Conservation (phyloP, 345 rosid genomes). For the Corchorus capsularis region DNA sequence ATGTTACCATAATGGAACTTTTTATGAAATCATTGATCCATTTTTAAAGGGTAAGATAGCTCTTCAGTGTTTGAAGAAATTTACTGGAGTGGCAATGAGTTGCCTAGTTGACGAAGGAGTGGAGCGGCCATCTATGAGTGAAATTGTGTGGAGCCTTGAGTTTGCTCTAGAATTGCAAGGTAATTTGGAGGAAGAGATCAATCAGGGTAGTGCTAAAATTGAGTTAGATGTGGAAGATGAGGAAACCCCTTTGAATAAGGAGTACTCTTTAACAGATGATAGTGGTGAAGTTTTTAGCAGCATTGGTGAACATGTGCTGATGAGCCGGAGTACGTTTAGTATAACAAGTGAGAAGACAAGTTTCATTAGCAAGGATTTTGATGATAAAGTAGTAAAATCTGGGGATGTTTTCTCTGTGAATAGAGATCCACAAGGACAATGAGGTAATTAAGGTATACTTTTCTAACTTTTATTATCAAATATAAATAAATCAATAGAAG, state of each 20-base stretch:
- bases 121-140: constrained; percentile 36
- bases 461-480: too few relatives aligned
- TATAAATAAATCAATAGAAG: too few relatives aligned
- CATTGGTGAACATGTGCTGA: constrained; percentile 4
- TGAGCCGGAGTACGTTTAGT: constrained; percentile 1
- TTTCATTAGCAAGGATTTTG: background rate
- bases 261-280: background rate
- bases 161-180: constrained; percentile 32
- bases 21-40: constrained; percentile 35
- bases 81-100: constrained; percentile 34
- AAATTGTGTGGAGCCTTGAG: constrained; percentile 41
- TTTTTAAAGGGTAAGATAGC: constrained; percentile 29
- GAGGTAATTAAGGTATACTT: too few relatives aligned
- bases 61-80: constrained; percentile 30
- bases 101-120: constrained; percentile 36
- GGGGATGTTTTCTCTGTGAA: constrained; percentile 1
- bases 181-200: background rate
- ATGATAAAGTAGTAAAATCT: background rate
- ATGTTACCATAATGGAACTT: constrained; percentile 34
- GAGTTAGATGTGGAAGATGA: background rate
- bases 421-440: constrained; percentile 9
- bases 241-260: background rate
- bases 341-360: constrained; percentile 3
- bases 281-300: constrained; percentile 2
- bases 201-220: background rate